phyloP scores from a whole-genome alignment of 306 rosid species.

The Dryas octopetala region DNA sequence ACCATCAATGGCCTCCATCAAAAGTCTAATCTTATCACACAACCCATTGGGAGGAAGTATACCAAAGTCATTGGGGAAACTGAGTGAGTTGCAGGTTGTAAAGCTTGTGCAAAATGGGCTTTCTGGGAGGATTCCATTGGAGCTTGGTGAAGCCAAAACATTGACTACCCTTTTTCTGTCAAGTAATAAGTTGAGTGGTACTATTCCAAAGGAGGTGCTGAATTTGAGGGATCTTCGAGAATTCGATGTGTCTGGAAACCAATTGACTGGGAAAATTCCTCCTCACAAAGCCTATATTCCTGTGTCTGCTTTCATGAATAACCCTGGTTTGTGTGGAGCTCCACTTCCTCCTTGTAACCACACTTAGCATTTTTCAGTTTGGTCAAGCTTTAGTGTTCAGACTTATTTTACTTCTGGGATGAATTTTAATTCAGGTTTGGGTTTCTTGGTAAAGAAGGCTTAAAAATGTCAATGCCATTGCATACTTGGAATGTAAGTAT shows the following conservation, averaged over 20 bases:
- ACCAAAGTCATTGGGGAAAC: slow-evolving; percentile 46
- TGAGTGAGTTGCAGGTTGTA: slow-evolving; percentile 34
- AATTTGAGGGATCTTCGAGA: slow-evolving; percentile 36
- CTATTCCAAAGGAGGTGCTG: slow-evolving; percentile 44
- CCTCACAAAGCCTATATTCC: slow-evolving; percentile 40
- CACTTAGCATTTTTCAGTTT: slow-evolving; percentile 13
- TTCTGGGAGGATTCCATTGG: slow-evolving; percentile 42
- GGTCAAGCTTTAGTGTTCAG: too few relatives aligned
- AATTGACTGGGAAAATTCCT: slow-evolving; percentile 41
- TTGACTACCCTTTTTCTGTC: slow-evolving; percentile 35
- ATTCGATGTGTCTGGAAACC: slow-evolving; percentile 50
- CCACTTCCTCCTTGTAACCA: slow-evolving; percentile 60
- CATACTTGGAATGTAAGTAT: not conserved
- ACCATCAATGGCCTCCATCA: slow-evolving; percentile 40
- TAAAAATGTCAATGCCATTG: not conserved
- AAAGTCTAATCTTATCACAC: slow-evolving; percentile 35
- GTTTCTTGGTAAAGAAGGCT: not conserved
- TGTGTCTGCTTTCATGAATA: slow-evolving; percentile 42
- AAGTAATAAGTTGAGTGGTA: slow-evolving; percentile 42
- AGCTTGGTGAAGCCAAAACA: slow-evolving; percentile 35
- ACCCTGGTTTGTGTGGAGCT: slow-evolving; percentile 56
- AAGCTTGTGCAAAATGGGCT: slow-evolving; percentile 33
- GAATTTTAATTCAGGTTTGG: too few relatives aligned
- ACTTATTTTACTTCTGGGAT: too few relatives aligned
- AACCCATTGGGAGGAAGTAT: slow-evolving; percentile 42